Percentiles rank a stretch among this genome's conserved stretches.
phyloP scores from a whole-genome alignment of 305 asterid species.

The Fraxinus velutina region DNA sequence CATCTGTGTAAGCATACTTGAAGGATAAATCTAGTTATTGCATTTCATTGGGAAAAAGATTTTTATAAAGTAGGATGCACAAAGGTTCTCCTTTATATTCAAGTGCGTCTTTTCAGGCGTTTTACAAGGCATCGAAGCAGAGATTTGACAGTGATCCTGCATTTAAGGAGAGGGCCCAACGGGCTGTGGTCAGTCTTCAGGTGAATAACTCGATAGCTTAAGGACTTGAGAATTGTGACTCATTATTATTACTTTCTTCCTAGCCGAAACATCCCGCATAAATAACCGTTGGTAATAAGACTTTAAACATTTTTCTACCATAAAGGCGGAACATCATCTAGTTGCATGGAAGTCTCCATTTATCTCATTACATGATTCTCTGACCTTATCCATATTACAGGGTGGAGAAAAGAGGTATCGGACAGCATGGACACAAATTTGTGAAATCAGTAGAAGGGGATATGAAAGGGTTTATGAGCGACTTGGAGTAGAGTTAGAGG shows the following conservation, averaged over 20 bases:
- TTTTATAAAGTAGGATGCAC: constrained; percentile 4
- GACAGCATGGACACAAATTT: constrained; percentile 76
- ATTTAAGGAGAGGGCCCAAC: constrained; percentile 84
- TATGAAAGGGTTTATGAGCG: constrained; percentile 62
- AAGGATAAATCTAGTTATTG: background rate
- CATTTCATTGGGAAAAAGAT: background rate
- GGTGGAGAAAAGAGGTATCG: constrained; percentile 76
- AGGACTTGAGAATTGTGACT: constrained; percentile 8
- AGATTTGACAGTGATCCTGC: constrained; percentile 71
- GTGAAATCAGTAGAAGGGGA: constrained; percentile 80
- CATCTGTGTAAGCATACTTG: background rate
- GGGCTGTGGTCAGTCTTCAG: constrained; percentile 94
- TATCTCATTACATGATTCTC: constrained; percentile 15
- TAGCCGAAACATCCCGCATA: constrained; percentile 2
- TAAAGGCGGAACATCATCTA: constrained; percentile 2
- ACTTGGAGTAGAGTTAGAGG: constrained; percentile 77
- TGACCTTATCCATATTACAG: constrained; percentile 31
- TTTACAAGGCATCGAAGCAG: constrained; percentile 86
- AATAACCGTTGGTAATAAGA: background rate
- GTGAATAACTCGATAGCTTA: constrained; percentile 34
- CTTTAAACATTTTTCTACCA: background rate
- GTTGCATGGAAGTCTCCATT: background rate
- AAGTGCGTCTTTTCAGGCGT: constrained; percentile 46
- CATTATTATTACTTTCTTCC: background rate
- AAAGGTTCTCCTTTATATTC: constrained; percentile 6